These are phyloP conservation scores for Paraurostyla sp. DNA, from an alignment of 73 alveolate genomes.

Conservation along the genomic window DNA sequence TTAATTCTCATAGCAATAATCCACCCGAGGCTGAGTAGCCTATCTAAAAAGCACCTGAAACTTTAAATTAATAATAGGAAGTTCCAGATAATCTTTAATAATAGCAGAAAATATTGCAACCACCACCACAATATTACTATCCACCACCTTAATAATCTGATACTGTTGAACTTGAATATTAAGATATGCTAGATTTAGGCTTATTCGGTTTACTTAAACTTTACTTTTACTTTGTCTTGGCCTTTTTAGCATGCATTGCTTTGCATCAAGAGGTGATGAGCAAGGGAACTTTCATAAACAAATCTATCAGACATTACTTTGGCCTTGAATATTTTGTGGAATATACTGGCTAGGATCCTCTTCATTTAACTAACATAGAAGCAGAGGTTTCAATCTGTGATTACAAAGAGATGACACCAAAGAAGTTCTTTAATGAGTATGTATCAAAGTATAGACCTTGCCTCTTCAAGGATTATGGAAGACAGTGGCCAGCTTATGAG, in stretches of 20 bases:
- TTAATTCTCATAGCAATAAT: too few species aligned
- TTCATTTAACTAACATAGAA: neutral
- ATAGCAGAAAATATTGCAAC: too few species aligned
- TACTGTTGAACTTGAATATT: too few species aligned
- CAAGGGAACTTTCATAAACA: conserved; percentile 1
- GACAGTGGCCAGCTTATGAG: conserved; percentile 64
- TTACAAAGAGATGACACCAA: conserved; percentile 44
- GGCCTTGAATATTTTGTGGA: conserved; percentile 41
- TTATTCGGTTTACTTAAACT: neutral
- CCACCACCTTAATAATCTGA: too few species aligned
- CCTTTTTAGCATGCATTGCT: neutral
- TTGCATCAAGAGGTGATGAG: conserved; percentile 19
- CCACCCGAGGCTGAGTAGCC: too few species aligned
- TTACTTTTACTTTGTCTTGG: conserved; percentile 12
- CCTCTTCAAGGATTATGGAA: conserved; percentile 64
- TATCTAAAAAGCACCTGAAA: too few species aligned
- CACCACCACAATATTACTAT: too few species aligned
- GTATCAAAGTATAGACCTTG: conserved; percentile 66
- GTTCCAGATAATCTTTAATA: too few species aligned
- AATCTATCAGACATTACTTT: conserved; percentile 24
- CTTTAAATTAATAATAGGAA: too few species aligned
- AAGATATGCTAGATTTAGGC: neutral
- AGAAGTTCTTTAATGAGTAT: conserved; percentile 50
- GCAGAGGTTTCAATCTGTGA: conserved; percentile 61
- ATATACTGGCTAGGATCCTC: neutral